Conservation (phyloP, 441 rosid genomes). For the Adansonia rubrostipa region DNA sequence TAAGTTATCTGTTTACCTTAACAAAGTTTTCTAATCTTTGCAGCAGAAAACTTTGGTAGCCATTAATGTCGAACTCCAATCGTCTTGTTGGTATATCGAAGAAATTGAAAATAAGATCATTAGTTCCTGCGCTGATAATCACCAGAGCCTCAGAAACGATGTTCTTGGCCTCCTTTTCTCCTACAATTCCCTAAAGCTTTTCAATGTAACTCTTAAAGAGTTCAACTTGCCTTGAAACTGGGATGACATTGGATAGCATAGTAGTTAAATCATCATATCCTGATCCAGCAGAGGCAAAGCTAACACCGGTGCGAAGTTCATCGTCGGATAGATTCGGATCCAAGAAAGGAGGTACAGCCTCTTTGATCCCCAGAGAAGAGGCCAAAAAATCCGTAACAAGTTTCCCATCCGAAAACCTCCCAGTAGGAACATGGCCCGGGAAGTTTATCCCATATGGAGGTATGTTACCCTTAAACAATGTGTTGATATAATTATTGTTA, state of each 20-base stretch:
- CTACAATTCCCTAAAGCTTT: slow-evolving; percentile 36
- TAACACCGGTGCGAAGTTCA: slow-evolving; percentile 26
- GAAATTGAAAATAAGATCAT: slow-evolving; percentile 50
- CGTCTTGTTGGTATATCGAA: slow-evolving; percentile 51
- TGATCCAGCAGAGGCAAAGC: slow-evolving; percentile 11
- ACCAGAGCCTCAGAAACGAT: too few relatives aligned
- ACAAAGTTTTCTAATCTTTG: slow-evolving; percentile 31
- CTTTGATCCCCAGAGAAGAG: slow-evolving; percentile 43
- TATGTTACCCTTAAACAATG: slow-evolving; percentile 42
- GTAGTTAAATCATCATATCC: slow-evolving; percentile 58
- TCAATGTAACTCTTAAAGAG: slow-evolving; percentile 44
- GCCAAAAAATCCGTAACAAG: slow-evolving; percentile 55
- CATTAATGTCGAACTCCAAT: slow-evolving; percentile 29
- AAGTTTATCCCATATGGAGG: slow-evolving; percentile 58
- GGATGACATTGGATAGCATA: slow-evolving; percentile 32
- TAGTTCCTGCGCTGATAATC: slow-evolving; percentile 22
- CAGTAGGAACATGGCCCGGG: slow-evolving; percentile 41
- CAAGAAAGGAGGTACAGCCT: slow-evolving; percentile 52
- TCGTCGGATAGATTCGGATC: slow-evolving; percentile 48
- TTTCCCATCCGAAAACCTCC: slow-evolving; percentile 66
- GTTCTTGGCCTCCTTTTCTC: too few relatives aligned
- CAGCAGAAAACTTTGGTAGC: slow-evolving; percentile 54
- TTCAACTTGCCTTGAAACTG: slow-evolving; percentile 44
- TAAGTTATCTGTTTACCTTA: slow-evolving; percentile 34
- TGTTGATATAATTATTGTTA: slow-evolving; percentile 51